Conservation (phyloP, 2,329 filamentous ascomycete species). For the Aspergillus niger region DNA sequence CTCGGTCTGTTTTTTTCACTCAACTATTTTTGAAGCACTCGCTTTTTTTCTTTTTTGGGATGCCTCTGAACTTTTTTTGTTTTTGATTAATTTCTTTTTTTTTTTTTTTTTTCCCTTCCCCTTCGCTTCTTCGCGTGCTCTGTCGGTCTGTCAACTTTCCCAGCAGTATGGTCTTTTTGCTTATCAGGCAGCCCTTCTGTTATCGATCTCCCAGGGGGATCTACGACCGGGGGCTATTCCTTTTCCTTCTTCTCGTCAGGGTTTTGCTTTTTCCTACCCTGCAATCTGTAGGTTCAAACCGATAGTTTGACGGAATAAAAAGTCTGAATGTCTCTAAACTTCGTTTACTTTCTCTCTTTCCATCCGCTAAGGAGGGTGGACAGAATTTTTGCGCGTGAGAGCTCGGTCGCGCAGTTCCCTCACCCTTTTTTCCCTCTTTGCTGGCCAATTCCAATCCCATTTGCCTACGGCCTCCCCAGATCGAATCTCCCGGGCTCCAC, state of each 20-base stretch:
- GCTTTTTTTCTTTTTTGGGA: neutral
- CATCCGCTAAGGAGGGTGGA: neutral
- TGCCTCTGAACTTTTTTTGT: neutral
- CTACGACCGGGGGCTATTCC: slow-evolving; percentile 22
- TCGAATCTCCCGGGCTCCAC: slow-evolving; percentile 32
- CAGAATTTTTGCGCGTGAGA: neutral
- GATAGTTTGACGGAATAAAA: slow-evolving; percentile 8
- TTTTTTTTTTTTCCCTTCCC: neutral
- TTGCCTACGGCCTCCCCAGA: slow-evolving; percentile 29
- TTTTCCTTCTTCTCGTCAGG: slow-evolving; percentile 11
- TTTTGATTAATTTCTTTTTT: neutral
- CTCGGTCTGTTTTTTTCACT: neutral
- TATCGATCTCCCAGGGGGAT: slow-evolving; percentile 30
- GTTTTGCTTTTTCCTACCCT: slow-evolving; percentile 14
- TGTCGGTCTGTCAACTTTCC: neutral
- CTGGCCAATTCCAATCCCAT: slow-evolving; percentile 11
- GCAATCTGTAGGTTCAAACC: slow-evolving; percentile 6
- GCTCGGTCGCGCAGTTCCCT: slow-evolving; percentile 7
- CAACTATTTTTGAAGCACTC: neutral
- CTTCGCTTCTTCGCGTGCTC: neutral
- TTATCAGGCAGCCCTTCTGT: slow-evolving; percentile 21
- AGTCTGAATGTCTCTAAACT: neutral
- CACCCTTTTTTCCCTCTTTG: slow-evolving; percentile 7
- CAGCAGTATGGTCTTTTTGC: slow-evolving; percentile 15
- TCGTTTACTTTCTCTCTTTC: neutral